Evolutionary conservation across 2,329 filamentous ascomycete genomes (phyloP), one percentile per base, ranked within the genome.

Genomic region (Bipolaris victoriae): DNA sequence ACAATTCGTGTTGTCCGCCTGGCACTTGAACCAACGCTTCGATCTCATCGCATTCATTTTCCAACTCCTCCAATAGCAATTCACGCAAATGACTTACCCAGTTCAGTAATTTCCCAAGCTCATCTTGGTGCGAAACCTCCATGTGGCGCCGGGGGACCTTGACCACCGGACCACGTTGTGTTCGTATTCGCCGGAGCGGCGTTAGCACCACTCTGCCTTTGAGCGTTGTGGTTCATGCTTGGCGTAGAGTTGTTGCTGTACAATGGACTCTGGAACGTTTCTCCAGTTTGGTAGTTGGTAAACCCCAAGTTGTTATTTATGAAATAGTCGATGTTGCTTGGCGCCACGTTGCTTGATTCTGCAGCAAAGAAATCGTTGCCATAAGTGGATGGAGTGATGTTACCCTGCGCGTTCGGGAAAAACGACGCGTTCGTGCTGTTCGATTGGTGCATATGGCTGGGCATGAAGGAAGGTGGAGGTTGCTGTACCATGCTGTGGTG

Each of bases 61-160:
- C 37, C 49, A 52, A 36, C 36, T 52, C 7, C 52, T 35, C 24
- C 20, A 22, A 13, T 48, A 48, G 29, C 49, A 52, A 26, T 48
- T 57, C 10, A 52, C 37, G 24, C 43, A 49, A 5, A 49, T 29
- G 7, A 31, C 29, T 7, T 43, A 2, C 4, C 16, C 16, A 26
- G 24, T 20, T 47, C 41, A 16, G 41, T 3, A 2, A 16, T 11
- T 24, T 18, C 40, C n/a, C 22, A 41, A 3, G 13, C 31, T 24
- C 18, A 16, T n/a, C 20, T 36, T 36, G 13, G 33, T n/a, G 20
- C 24, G 16, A 13, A 15, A 20, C 11, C 13, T 33, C 7, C 24
- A 37, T 15, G 7, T 2, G 35, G 26, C 43, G 26, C 16, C 16
- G 16, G 16, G 16, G 16, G 16, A 10, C 29, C 10, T 31, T 31